Evolutionary conservation across 768 basidiomycete genomes (phyloP).

Genomic region (Leucocoprinus birnbaumii): DNA sequence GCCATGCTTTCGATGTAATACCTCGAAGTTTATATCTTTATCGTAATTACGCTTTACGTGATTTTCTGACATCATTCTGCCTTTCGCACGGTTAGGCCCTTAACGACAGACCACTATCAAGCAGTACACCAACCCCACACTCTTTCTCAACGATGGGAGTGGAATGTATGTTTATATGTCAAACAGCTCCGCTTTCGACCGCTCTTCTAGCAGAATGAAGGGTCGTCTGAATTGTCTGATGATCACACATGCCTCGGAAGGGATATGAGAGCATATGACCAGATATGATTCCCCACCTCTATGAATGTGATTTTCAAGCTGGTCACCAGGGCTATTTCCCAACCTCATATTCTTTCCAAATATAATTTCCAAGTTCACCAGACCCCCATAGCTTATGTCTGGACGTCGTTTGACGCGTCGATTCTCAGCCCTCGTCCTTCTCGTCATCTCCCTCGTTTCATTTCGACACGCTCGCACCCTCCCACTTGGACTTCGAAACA

Average conservation of each 20-base stretch:
- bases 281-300: too few species aligned
- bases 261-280: neutral
- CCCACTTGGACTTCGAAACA: slow-evolving; percentile 11
- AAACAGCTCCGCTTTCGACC: too few species aligned
- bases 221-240: neutral
- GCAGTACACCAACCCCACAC: too few species aligned
- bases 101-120: too few species aligned
- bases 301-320: slow-evolving; percentile 1
- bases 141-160: too few species aligned
- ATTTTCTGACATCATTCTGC: neutral
- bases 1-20: neutral
- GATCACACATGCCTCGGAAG: neutral
- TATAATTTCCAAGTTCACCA: too few species aligned
- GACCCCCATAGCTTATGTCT: too few species aligned
- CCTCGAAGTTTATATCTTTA: neutral
- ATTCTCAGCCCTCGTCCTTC: too few species aligned
- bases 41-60: neutral
- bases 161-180: too few species aligned
- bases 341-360: neutral
- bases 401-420: too few species aligned
- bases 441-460: slow-evolving; percentile 10
- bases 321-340: neutral
- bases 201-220: neutral
- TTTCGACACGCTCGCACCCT: slow-evolving; percentile 10
- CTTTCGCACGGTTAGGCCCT: neutral